Evolutionary conservation across 2,329 filamentous ascomycete genomes (phyloP).

Genomic region (Aspergillus viridinutans): DNA sequence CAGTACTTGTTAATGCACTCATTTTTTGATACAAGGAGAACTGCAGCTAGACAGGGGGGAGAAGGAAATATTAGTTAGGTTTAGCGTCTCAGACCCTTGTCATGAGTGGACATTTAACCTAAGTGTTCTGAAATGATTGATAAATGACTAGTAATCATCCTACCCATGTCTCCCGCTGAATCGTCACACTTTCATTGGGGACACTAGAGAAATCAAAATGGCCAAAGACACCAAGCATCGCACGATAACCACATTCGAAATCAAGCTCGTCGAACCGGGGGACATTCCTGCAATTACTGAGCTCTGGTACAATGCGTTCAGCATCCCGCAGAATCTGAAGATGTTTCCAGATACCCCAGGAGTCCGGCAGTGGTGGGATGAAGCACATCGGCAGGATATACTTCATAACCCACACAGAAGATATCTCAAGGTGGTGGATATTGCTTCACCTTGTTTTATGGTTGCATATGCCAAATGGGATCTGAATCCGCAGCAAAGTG

Average conservation of each 20-base stretch:
- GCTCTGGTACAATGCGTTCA: constrained; percentile 25
- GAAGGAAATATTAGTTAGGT: too few relatives aligned
- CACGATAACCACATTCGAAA: background rate
- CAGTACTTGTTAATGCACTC: too few relatives aligned
- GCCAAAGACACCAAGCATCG: too few relatives aligned
- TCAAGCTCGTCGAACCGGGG: constrained; percentile 16
- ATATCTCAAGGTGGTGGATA: constrained; percentile 27
- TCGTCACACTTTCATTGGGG: too few relatives aligned
- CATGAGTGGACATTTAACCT: too few relatives aligned
- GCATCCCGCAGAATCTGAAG: constrained; percentile 11
- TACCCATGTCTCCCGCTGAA: too few relatives aligned
- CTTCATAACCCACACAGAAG: constrained; percentile 19
- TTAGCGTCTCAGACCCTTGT: too few relatives aligned
- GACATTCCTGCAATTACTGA: constrained; percentile 22
- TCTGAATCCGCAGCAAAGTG: constrained; percentile 20
- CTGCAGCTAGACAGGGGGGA: too few relatives aligned
- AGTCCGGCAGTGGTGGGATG: constrained; percentile 23
- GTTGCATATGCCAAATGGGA: constrained; percentile 31
- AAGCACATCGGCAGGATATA: constrained; percentile 19
- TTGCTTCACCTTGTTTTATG: constrained; percentile 10
- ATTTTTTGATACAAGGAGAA: too few relatives aligned
- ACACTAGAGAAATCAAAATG: too few relatives aligned
- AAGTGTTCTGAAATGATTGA: too few relatives aligned
- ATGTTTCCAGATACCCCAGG: constrained; percentile 26
- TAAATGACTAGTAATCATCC: too few relatives aligned